phyloP scores from a whole-genome alignment of 169 alveolate genomes.

The Eimeria falciformis region DNA sequence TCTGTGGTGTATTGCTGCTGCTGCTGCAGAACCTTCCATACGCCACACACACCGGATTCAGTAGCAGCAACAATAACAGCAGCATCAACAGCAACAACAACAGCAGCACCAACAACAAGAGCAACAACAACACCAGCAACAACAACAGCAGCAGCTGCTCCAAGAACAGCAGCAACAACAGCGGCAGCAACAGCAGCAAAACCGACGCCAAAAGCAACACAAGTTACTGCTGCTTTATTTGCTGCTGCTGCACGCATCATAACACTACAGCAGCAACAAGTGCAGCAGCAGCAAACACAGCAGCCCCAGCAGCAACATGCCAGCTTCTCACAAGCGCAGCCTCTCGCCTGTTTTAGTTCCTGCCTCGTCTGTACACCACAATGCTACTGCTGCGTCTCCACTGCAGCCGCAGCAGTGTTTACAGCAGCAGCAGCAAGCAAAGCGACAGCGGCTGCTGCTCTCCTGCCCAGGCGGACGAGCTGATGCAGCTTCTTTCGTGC shows the following conservation, averaged over 20 bases:
- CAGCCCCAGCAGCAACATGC: constrained; percentile 49
- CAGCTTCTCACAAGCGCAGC: constrained; percentile 52
- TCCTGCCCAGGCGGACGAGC: constrained; percentile 12
- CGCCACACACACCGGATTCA: neutral
- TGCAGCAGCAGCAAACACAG: constrained; percentile 23
- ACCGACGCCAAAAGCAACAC: neutral
- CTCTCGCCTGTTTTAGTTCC: constrained; percentile 31
- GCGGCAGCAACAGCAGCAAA: constrained; percentile 21
- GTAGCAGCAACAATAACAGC: too few species aligned
- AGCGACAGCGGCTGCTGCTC: constrained; percentile 63
- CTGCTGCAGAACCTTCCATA: constrained; percentile 25
- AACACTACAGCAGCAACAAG: constrained; percentile 17
- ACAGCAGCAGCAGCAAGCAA: constrained; percentile 50
- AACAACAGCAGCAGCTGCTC: constrained; percentile 51
- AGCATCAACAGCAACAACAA: neutral
- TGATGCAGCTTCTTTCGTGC: neutral
- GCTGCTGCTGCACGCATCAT: neutral
- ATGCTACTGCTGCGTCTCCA: constrained; percentile 27
- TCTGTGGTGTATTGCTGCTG: neutral
- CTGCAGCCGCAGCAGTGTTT: neutral
- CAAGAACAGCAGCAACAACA: neutral
- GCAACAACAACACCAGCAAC: constrained; percentile 27
- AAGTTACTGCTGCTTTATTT: too few species aligned
- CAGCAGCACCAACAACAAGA: constrained; percentile 6
- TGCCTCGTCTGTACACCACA: neutral